These are phyloP conservation scores for Larix kaempferi DNA, from an alignment of 75 land plant genomes.

Conservation along the genomic window DNA sequence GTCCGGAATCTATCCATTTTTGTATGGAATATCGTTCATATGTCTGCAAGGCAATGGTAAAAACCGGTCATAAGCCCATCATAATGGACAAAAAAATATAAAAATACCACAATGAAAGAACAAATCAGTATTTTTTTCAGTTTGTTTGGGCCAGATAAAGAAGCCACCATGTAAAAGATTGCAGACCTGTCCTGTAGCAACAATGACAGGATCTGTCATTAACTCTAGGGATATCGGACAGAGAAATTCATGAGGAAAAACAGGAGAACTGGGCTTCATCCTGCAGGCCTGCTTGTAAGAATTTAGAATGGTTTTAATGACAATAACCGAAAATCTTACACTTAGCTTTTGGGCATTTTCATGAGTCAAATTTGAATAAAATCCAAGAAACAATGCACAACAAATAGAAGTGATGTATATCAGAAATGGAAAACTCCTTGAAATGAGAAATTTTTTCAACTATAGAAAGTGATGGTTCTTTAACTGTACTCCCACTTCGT, in stretches of 20 bases:
- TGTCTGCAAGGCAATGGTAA: conserved; percentile 54
- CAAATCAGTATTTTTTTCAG: background rate
- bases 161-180: background rate
- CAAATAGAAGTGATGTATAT: too few relatives aligned
- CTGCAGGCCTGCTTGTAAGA: background rate
- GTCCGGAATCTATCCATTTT: conserved; percentile 84
- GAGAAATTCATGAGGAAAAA: conserved; percentile 24
- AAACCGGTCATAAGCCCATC: background rate
- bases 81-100: background rate
- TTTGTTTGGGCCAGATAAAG: background rate
- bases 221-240: conserved; percentile 43
- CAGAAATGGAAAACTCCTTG: too few relatives aligned
- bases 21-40: conserved; percentile 86
- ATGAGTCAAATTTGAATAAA: too few relatives aligned
- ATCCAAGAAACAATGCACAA: too few relatives aligned
- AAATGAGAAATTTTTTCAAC: too few relatives aligned
- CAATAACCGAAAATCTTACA: too few relatives aligned
- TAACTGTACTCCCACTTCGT: too few relatives aligned
- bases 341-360: too few relatives aligned
- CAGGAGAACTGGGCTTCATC: conserved; percentile 9
- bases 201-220: conserved; percentile 49
- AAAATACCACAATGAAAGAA: background rate
- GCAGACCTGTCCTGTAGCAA: conserved; percentile 50
- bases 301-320: background rate
- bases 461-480: too few relatives aligned